These are phyloP conservation scores for Colletotrichum tofieldiae DNA, from an alignment of 2,329 filamentous ascomycete species.

Conservation along the genomic window DNA sequence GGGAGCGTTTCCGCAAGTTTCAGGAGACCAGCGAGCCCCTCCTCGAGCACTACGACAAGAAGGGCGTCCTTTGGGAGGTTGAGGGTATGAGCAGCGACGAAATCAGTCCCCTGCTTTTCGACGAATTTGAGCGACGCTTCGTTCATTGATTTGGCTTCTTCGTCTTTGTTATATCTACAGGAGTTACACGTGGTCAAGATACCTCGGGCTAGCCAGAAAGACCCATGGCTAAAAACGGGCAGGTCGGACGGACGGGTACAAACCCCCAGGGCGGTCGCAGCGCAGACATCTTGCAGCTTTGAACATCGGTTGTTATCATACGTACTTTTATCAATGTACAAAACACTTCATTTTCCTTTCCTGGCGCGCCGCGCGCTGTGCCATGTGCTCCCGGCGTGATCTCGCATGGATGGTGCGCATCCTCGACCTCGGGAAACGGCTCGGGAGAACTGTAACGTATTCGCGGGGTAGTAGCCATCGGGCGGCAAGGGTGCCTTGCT, in stretches of 20 bases:
- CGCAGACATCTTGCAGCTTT: conserved; percentile 23
- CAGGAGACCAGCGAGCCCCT: conserved; percentile 88
- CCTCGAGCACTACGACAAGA: conserved; percentile 89
- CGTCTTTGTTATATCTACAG: conserved; percentile 32
- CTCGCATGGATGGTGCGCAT: background rate
- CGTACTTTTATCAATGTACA: conserved; percentile 34
- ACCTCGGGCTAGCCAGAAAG: conserved; percentile 41
- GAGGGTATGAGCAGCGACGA: conserved; percentile 93
- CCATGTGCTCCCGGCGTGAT: background rate
- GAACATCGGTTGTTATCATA: conserved; percentile 18
- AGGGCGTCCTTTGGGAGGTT: conserved; percentile 89
- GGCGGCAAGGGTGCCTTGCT: conserved; percentile 38
- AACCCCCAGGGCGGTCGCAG: conserved; percentile 8
- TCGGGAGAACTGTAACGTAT: conserved; percentile 20
- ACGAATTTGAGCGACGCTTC: conserved; percentile 87
- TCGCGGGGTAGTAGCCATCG: conserved; percentile 32
- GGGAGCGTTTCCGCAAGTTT: conserved; percentile 84
- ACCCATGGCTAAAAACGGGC: conserved; percentile 41
- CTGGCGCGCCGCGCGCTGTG: background rate
- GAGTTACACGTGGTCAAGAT: conserved; percentile 42
- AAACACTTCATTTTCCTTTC: background rate
- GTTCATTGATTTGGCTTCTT: conserved; percentile 45
- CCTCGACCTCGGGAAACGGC: conserved; percentile 15
- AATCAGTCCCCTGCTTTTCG: conserved; percentile 90
- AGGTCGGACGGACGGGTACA: conserved; percentile 30